These are phyloP conservation scores for Colletotrichum tamarilloi DNA, from an alignment of 2,329 filamentous ascomycete genomes.

Conservation along the genomic window DNA sequence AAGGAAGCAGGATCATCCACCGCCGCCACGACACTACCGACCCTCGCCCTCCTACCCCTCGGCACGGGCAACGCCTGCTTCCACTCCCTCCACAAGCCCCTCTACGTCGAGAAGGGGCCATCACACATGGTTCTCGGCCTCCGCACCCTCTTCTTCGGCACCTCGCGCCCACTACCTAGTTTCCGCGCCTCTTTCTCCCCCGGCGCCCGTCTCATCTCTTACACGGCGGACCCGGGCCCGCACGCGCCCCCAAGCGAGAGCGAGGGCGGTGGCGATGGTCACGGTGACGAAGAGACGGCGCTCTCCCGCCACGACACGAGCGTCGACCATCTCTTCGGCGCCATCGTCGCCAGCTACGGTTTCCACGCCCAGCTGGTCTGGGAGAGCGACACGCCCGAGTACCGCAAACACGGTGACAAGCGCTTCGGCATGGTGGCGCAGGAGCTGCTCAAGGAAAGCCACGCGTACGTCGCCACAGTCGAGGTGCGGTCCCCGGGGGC, in stretches of 20 bases:
- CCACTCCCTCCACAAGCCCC: conserved; percentile 70
- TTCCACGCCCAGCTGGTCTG: conserved; percentile 90
- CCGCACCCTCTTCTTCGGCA: conserved; percentile 70
- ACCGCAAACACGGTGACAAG: conserved; percentile 79
- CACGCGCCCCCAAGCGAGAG: not conserved
- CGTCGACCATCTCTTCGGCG: conserved; percentile 69
- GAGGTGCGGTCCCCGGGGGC: conserved; percentile 17
- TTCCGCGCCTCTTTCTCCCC: conserved; percentile 72
- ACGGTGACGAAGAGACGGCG: not conserved
- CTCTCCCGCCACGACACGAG: conserved; percentile 43
- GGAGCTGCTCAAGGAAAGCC: conserved; percentile 71
- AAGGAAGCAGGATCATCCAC: not conserved
- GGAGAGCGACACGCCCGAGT: conserved; percentile 87
- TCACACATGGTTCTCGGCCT: conserved; percentile 62
- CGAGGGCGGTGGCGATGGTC: not conserved
- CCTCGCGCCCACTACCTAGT: conserved; percentile 64
- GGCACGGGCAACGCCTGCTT: conserved; percentile 76
- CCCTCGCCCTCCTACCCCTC: conserved; percentile 67
- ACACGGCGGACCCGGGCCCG: conserved; percentile 38
- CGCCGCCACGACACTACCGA: conserved; percentile 45
- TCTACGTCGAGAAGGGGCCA: conserved; percentile 53
- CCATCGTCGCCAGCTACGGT: conserved; percentile 90
- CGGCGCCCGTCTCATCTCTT: conserved; percentile 62
- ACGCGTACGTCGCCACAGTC: conserved; percentile 61
- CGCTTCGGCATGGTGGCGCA: conserved; percentile 88